Percentiles rank a stretch among this genome's conserved stretches.
phyloP scores from a whole-genome alignment of 192 early-diverging fungal species.

The Allomyces arbusculus region DNA sequence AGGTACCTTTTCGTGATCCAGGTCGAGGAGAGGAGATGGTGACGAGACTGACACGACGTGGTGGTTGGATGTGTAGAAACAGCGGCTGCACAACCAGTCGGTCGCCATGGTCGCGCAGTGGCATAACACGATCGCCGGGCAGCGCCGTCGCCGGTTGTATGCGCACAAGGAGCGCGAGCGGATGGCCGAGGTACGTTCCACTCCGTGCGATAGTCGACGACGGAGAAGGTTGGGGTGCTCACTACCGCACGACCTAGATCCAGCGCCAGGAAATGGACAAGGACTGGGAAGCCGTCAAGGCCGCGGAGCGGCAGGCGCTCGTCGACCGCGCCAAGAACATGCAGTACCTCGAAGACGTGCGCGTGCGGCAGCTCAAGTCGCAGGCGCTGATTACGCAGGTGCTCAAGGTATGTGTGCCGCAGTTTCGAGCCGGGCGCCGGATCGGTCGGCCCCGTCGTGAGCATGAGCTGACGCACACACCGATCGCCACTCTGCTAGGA shows the following conservation, averaged over 20 bases:
- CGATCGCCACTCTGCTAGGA: no score
- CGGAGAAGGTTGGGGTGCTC: neutral
- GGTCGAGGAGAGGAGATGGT: no score
- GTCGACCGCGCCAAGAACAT: constrained; percentile 21
- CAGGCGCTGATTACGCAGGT: constrained; percentile 22
- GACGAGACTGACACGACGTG: no score
- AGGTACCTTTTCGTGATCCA: no score
- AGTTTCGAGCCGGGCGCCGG: no score
- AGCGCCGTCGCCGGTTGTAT: constrained; percentile 18
- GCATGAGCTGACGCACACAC: no score
- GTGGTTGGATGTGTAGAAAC: constrained; percentile 8
- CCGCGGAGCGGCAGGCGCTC: constrained; percentile 11
- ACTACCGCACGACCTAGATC: constrained; percentile 1
- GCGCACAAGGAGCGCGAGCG: constrained; percentile 11
- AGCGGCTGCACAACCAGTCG: constrained; percentile 16
- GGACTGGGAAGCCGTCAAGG: constrained; percentile 16
- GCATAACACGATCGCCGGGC: constrained; percentile 26
- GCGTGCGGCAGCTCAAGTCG: constrained; percentile 13
- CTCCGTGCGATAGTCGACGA: neutral
- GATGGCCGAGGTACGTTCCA: constrained; percentile 9
- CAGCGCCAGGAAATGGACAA: constrained; percentile 15
- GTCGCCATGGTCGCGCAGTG: constrained; percentile 13
- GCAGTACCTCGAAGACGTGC: constrained; percentile 12
- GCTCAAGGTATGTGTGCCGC: constrained; percentile 7
- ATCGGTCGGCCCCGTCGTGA: no score